A percentile compares a stretch with the other conserved stretches of the same genome.
These are phyloP conservation scores for Pueraria montana DNA, from an alignment of 306 rosid species.

Conservation along the genomic window DNA sequence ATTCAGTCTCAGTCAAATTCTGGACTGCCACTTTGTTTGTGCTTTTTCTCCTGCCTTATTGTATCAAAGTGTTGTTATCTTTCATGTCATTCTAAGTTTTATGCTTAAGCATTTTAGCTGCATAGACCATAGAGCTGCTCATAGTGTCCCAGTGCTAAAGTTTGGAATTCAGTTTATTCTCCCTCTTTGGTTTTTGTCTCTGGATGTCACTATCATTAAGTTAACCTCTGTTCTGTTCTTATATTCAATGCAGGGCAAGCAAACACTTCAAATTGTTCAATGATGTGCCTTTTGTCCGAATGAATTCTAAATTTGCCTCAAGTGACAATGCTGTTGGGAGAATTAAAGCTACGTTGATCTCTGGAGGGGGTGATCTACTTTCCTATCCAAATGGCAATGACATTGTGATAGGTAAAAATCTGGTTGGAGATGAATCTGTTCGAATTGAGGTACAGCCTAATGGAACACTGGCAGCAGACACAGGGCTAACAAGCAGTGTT, in stretches of 20 bases:
- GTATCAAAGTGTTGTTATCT: neutral
- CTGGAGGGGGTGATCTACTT: conserved; percentile 66
- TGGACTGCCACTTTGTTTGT: neutral
- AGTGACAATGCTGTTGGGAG: conserved; percentile 47
- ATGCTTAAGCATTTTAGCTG: conserved; percentile 14
- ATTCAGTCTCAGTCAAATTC: neutral
- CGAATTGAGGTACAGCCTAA: conserved; percentile 60
- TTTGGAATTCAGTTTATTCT: neutral
- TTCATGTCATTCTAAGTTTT: neutral
- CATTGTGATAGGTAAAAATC: conserved; percentile 30
- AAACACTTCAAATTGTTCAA: conserved; percentile 60
- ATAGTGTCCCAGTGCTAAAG: neutral
- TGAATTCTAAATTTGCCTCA: conserved; percentile 55
- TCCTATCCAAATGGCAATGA: conserved; percentile 59
- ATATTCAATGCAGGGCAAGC: conserved; percentile 54
- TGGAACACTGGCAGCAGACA: conserved; percentile 53
- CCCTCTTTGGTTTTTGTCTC: conserved; percentile 3
- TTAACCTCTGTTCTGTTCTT: conserved; percentile 29
- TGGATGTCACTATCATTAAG: conserved; percentile 25
- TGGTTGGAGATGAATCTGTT: conserved; percentile 42
- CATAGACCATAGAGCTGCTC: neutral
- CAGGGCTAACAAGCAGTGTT: conserved; percentile 44
- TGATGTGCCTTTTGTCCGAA: conserved; percentile 51
- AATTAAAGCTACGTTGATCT: conserved; percentile 61
- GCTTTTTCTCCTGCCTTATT: neutral